Base-by-base conservation (phyloP, 2,329 filamentous ascomycete genomes). In the Penicillium griseofulvum region DNA sequence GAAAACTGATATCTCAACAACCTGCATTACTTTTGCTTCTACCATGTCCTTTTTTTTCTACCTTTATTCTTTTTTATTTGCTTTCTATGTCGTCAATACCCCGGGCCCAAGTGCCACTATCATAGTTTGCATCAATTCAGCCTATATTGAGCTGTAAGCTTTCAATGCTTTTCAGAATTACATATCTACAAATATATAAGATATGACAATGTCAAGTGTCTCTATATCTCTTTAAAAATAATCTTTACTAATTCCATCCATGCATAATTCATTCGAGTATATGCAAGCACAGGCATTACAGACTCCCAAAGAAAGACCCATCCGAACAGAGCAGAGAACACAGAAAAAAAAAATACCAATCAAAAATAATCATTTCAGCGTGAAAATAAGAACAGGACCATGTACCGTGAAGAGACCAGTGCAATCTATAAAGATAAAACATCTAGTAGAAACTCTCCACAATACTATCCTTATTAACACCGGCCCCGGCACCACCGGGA, bases 401-500 rank as follows among this genome's bases (percentile, higher is more conserved):
- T 43, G 37, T 50, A 50, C 48, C 28, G 26, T 50, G 8, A 43
- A 49, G 37, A 50, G 26, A 56, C 31, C 49, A 44, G 29, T 29
- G 47, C 37, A 43, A 52, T 44, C 48, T 24, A 11, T 29, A 52
- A 33, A 48, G 38, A 52, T 24, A 29, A 26, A 26, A 37, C 9
- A 38, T 68, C 82, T 83, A 99, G 81, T 99, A 99, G 80, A 97
- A 99, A 68, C 90, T 96, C 81, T 99, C 94, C 59, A 99, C 94
- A 85, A 99, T 96, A 63, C 91, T 94, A 75, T 97, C 93, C 84
- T 97, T 97, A 81, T 97, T 87, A 65, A 66, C 63, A 56, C 63
- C 68, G 22, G 45, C 68, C 49, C 80, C 85, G 48, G 91, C 87
- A 7, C 85, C 90, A 64, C 86, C 83, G 51, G 69, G 67, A 4